Conservation (phyloP, 2,329 filamentous ascomycete genomes). For the Penicillium concentricum region DNA sequence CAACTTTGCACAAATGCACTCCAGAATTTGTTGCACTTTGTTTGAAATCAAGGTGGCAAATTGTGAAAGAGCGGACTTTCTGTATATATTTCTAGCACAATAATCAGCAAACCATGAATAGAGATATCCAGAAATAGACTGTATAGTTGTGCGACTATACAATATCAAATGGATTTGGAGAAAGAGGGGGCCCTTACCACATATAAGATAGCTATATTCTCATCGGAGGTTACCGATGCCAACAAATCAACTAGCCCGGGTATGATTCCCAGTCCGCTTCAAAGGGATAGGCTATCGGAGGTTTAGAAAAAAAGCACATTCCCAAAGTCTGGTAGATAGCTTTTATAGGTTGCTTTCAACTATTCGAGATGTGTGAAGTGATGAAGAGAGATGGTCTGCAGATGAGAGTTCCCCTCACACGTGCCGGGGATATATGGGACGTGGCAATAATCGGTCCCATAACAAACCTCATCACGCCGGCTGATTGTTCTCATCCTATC, state of each 20-base stretch:
- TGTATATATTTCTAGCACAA: not conserved
- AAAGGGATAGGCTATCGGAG: not conserved
- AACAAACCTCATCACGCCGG: too few relatives aligned
- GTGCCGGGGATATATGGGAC: not conserved
- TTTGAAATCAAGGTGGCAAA: not conserved
- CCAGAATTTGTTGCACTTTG: not conserved
- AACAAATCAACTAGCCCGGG: not conserved
- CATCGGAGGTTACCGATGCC: constrained; percentile 26
- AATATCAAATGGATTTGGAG: constrained; percentile 8
- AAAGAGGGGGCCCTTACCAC: constrained; percentile 3
- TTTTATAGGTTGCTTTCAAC: constrained; percentile 4
- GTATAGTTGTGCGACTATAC: constrained; percentile 7
- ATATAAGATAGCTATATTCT: constrained; percentile 16
- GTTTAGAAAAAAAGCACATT: not conserved
- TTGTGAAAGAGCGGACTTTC: not conserved
- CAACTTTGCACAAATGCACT: not conserved
- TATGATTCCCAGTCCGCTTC: not conserved
- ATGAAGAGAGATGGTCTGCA: not conserved
- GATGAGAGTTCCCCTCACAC: not conserved
- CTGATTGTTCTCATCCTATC: not conserved
- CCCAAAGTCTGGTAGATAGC: not conserved
- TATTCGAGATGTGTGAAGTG: not conserved
- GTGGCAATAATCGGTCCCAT: not conserved
- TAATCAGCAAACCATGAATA: constrained; percentile 3
- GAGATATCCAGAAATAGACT: constrained; percentile 7